Evolutionary conservation across 2,329 filamentous ascomycete genomes (phyloP), one percentile per base, ranked within the genome.

Genomic region (Ophiocordyceps australis): DNA sequence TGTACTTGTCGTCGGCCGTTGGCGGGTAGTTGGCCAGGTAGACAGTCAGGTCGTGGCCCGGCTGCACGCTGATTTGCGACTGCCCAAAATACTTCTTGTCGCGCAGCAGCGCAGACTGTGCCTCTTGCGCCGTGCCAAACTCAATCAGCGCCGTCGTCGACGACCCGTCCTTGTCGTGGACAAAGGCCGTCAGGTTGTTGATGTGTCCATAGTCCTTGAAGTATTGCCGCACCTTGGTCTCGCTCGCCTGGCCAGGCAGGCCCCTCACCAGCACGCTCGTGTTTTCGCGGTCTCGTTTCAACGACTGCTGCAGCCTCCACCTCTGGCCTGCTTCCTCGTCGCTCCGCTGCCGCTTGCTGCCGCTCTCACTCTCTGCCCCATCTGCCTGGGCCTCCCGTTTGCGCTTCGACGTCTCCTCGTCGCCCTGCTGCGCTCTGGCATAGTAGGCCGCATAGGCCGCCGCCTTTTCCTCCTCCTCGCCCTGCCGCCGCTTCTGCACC

Each of bases 1-100:
- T 63, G 38, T 69, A 80, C 3, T 55, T 49, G 37, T 85, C 76
- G 40, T 85, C 77, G 8, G 76, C 75, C 13, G 65, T 59, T 2
- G 78, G 69, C 3, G 85, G 82, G 42, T 85, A 98, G 44, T 98
- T 98, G 22, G 85, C 75, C 18, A 95, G 71, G 43, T 78, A 98
- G 5, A 98, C 55, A 1, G 83, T 95, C 29, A 83, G 69, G 27
- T 75, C 74, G 20, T 74, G 70, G 17, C 78, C 85, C 23, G 80
- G 60, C 28, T 67, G 62, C 14, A 98, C 81, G 19, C 63, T 61
- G 25, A 98, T 75, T 34, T 73, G 66, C 19, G 67, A 64, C 14
- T 77, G 73, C 27, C 74, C 71, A 37, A 93, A 73, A 28, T 69
- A 71, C 45, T 91, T 93, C 27, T 74, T 72, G 41, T 93, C 74